Base-by-base conservation (phyloP, 805 yeast species). In the Blastobotrys terrestris region DNA sequence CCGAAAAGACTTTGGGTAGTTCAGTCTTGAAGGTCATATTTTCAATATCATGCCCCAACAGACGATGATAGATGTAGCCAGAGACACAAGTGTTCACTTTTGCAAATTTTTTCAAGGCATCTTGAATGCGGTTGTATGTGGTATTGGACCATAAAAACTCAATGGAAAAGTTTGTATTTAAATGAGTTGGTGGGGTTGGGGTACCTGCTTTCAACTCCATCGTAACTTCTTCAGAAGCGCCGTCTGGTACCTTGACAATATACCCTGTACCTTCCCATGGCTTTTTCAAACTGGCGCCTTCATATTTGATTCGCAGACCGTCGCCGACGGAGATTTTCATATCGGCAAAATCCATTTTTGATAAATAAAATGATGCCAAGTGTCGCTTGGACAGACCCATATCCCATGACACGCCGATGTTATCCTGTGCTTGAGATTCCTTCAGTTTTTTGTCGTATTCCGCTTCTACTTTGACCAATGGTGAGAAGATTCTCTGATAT, bases 121-220 rank as follows among this genome's bases (percentile, higher is more conserved):
- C 70, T 70, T 87, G 95, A 94, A 88, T 87, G 62, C 97, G 78
- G 42, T 79, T 83, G 64, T 84, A 90, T 0, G 95, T 74, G 1
- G 84, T 81, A 14, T 92, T 94, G 59, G 86, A 86, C 97, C 97
- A 91, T 50, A 86, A 87, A 64, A 88, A 85, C 60, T 87, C 92
- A 0, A 91, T 90, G 1, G 91, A 80, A 66, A 87, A 91, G 19
- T 84, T 87, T 3, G 80, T 75, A 1, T 78, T 76, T 40, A 78
- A 64, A 55, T 83, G 75, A 1, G 83, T 78, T 0, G 89, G 87
- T 2, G 74, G 71, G 1, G 68, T 63, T 1, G 55, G 63, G 19
- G 70, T 73, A 13, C 67, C 63, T 1, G 79, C 72, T 44, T 66
- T 69, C 56, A 90, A 72, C 65, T 89, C 96, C 47, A 89, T 68